Conservation (phyloP, 2,329 filamentous ascomycete species). For the Claviceps fusiformis region DNA sequence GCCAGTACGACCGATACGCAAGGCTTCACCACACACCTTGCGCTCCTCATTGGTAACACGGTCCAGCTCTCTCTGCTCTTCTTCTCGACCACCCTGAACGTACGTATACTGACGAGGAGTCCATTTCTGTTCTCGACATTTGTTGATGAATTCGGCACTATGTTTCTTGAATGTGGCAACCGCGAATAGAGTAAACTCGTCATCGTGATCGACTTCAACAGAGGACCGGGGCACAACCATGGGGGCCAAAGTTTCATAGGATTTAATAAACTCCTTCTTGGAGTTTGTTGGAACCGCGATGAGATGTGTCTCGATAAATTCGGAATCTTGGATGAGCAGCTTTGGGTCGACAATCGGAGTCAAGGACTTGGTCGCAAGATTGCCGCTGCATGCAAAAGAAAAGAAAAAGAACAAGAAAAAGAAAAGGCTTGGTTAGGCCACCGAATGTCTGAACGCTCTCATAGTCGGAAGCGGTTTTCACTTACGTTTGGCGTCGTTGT, state of each 20-base stretch:
- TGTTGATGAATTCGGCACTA: conserved; percentile 74
- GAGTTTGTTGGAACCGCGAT: conserved; percentile 70
- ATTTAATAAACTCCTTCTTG: conserved; percentile 77
- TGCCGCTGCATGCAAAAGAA: conserved; percentile 45
- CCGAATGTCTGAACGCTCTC: neutral
- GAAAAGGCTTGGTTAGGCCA: neutral
- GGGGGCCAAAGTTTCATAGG: conserved; percentile 74
- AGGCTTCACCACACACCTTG: conserved; percentile 83
- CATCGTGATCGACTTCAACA: conserved; percentile 65
- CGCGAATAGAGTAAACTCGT: conserved; percentile 78
- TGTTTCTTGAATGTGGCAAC: conserved; percentile 93
- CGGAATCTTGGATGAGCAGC: conserved; percentile 73
- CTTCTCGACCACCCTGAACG: conserved; percentile 76
- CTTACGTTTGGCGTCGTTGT: conserved; percentile 77
- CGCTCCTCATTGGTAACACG: conserved; percentile 71
- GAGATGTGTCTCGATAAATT: conserved; percentile 93
- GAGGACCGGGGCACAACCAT: conserved; percentile 93
- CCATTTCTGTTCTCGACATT: conserved; percentile 87
- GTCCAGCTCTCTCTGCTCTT: conserved; percentile 77
- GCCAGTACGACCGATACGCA: conserved; percentile 76
- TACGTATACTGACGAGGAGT: conserved; percentile 90
- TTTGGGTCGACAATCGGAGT: conserved; percentile 74
- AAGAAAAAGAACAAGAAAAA: no score
- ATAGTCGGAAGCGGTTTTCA: neutral
- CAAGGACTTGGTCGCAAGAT: conserved; percentile 86